phyloP scores from a whole-genome alignment of 1,139 yeast genomes.

The Casaregolazyma lundiana region DNA sequence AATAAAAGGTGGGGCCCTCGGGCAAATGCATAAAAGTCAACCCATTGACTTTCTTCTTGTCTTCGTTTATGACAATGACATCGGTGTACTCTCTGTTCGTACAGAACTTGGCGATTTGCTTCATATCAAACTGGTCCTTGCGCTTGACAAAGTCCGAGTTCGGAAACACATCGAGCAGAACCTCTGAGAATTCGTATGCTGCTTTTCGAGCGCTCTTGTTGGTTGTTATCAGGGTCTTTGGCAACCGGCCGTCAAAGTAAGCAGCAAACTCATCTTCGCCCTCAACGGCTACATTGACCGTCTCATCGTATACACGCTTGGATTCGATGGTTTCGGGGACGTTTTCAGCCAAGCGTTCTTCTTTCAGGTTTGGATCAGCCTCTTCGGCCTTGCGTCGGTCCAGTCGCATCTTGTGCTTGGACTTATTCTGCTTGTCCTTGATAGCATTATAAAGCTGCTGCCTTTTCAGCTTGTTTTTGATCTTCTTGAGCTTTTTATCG shows the following conservation, averaged over 20 bases:
- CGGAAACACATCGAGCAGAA: slow-evolving; percentile 79
- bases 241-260: slow-evolving; percentile 60
- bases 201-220: slow-evolving; percentile 78
- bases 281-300: slow-evolving; percentile 67
- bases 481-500: slow-evolving; percentile 8
- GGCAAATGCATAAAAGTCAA: slow-evolving; percentile 90
- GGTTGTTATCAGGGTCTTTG: slow-evolving; percentile 86
- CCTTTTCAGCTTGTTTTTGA: slow-evolving; percentile 63
- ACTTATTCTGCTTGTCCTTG: slow-evolving; percentile 70
- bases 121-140: slow-evolving; percentile 74
- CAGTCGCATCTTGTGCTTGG: slow-evolving; percentile 68
- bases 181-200: slow-evolving; percentile 88
- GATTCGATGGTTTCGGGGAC: slow-evolving; percentile 85
- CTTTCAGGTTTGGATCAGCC: slow-evolving; percentile 73
- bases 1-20: slow-evolving; percentile 91
- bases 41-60: slow-evolving; percentile 86
- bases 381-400: slow-evolving; percentile 81
- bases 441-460: slow-evolving; percentile 72
- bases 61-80: slow-evolving; percentile 84
- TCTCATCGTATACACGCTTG: slow-evolving; percentile 87
- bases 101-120: slow-evolving; percentile 81
- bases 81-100: slow-evolving; percentile 81
- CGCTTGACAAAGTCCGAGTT: slow-evolving; percentile 82
- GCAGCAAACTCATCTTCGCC: slow-evolving; percentile 75
- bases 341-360: slow-evolving; percentile 71